Evolutionary conservation across 768 basidiomycete genomes (phyloP).

Genomic region (Calocybe gangraenosa): DNA sequence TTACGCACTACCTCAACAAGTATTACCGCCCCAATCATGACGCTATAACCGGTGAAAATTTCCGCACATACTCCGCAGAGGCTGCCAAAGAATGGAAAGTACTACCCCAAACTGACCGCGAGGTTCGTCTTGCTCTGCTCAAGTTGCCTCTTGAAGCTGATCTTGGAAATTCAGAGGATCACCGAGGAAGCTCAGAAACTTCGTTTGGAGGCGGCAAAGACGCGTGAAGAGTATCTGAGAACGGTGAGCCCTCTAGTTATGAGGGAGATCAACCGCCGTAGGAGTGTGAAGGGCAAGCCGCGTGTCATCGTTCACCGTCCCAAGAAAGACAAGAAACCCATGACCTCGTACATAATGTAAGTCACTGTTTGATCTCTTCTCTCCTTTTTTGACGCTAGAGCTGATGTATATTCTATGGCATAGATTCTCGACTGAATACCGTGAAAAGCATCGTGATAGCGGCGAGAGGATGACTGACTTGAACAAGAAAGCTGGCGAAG

Average conservation of each 20-base stretch:
- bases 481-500: background rate
- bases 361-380: too few relatives aligned
- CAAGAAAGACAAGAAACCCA: background rate
- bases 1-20: background rate
- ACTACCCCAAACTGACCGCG: constrained; percentile 29
- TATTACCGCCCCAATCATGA: background rate
- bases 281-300: constrained; percentile 22
- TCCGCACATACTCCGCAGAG: background rate
- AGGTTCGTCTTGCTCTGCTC: constrained; percentile 24
- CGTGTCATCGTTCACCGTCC: constrained; percentile 3
- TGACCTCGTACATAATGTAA: background rate
- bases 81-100: constrained; percentile 22
- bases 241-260: constrained; percentile 16
- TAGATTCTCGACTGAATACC: background rate
- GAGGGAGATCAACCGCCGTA: constrained; percentile 27
- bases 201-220: constrained; percentile 17
- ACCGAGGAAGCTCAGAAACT: background rate
- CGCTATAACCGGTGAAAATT: background rate
- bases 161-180: constrained; percentile 14
- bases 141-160: background rate
- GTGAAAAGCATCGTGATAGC: background rate
- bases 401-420: too few relatives aligned
- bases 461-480: background rate
- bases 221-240: constrained; percentile 24
- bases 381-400: too few relatives aligned